Evolutionary conservation across 805 yeast species (phyloP).

Genomic region (Limtongozyma cylindracea): DNA sequence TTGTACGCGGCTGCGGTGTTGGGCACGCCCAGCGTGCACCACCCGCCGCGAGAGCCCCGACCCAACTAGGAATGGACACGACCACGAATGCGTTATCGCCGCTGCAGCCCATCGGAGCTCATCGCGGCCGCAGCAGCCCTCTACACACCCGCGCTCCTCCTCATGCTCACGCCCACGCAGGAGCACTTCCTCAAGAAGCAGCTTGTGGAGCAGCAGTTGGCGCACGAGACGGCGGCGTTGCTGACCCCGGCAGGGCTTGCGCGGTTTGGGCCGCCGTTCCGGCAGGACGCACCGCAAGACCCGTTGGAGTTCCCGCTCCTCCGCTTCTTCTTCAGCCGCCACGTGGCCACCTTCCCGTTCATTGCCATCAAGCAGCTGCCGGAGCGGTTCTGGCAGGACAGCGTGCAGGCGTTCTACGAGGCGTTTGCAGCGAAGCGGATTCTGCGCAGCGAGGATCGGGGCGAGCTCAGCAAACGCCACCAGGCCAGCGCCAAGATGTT

Average conservation of each 20-base stretch:
- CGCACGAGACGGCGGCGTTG: constrained; percentile 32
- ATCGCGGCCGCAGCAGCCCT: too few relatives aligned
- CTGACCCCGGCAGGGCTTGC: constrained; percentile 38
- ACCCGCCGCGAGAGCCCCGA: too few relatives aligned
- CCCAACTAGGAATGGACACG: too few relatives aligned
- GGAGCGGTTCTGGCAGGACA: constrained; percentile 41
- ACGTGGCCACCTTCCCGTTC: constrained; percentile 54
- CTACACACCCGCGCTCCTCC: too few relatives aligned
- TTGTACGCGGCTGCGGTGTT: constrained; percentile 21
- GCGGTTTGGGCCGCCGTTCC: constrained; percentile 60
- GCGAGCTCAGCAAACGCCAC: constrained; percentile 37
- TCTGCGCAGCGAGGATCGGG: constrained; percentile 51
- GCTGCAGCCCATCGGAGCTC: too few relatives aligned
- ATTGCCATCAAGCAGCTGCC: constrained; percentile 25
- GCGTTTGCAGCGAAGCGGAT: constrained; percentile 49
- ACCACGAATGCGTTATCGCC: too few relatives aligned
- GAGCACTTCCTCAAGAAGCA: constrained; percentile 81
- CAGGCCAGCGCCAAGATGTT: constrained; percentile 35
- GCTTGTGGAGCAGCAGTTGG: constrained; percentile 34
- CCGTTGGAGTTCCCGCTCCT: constrained; percentile 34
- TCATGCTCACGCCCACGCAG: constrained; percentile 31
- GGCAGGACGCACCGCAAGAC: constrained; percentile 6
- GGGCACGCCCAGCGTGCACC: too few relatives aligned
- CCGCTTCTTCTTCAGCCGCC: constrained; percentile 35
- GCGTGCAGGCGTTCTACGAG: constrained; percentile 65